Conservation (phyloP, 192 early-diverging fungal genomes). For the Rhizoclosmatium globosum region DNA sequence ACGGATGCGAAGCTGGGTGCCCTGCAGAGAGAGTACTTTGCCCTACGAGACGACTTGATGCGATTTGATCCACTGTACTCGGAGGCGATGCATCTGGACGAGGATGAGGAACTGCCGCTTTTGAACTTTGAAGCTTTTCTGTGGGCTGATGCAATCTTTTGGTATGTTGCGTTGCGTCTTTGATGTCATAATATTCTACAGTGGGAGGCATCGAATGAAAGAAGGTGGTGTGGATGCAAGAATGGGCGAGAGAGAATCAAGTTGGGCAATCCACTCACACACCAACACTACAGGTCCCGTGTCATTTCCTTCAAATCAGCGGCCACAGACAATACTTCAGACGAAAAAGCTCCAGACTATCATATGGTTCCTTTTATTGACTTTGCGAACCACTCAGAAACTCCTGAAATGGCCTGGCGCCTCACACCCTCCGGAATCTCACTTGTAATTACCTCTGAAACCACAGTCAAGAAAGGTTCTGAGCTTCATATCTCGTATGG, state of each 20-base stretch:
- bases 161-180: constrained; percentile 38
- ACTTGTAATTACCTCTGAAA: constrained; percentile 20
- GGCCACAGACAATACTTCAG: neutral
- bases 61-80: constrained; percentile 23
- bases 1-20: constrained; percentile 57
- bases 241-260: no score
- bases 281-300: constrained; percentile 45
- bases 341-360: constrained; percentile 44
- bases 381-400: constrained; percentile 73
- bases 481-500: constrained; percentile 74
- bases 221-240: no score
- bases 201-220: neutral
- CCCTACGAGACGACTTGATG: constrained; percentile 16
- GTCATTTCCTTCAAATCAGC: constrained; percentile 62
- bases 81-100: constrained; percentile 22
- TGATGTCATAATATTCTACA: neutral
- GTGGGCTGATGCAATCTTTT: constrained; percentile 77
- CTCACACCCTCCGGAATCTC: constrained; percentile 48
- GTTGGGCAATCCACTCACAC: no score
- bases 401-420: constrained; percentile 68
- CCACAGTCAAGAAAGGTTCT: constrained; percentile 17
- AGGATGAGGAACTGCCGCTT: neutral
- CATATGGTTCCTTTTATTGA: constrained; percentile 75
- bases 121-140: constrained; percentile 59
- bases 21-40: constrained; percentile 56